phyloP scores from a whole-genome alignment of 176 grass and related monocot species.

The Alopecurus myosuroides region DNA sequence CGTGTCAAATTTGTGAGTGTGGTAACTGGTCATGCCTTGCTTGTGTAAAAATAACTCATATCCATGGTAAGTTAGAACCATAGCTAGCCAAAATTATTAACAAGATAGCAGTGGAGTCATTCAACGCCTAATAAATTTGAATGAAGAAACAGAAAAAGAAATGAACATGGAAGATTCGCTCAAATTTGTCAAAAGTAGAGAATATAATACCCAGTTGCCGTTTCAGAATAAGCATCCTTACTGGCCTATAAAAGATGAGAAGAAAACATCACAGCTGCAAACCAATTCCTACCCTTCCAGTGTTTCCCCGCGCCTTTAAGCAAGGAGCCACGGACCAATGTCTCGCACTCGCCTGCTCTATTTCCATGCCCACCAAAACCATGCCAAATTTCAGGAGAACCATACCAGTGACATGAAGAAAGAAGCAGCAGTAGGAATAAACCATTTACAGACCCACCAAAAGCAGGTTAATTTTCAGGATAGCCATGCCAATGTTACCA shows the following conservation, averaged over 20 bases:
- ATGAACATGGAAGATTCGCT: background rate
- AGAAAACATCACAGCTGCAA: background rate
- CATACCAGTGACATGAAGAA: conserved; percentile 26
- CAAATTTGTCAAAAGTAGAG: conserved; percentile 11
- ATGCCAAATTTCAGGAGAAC: conserved; percentile 34
- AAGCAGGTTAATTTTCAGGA: conserved; percentile 36
- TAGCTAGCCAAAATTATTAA: background rate
- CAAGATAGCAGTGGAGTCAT: conserved; percentile 3
- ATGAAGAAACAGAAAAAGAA: background rate
- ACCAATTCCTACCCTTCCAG: background rate
- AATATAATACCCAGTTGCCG: conserved; percentile 37
- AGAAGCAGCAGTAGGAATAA: conserved; percentile 2
- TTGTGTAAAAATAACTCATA: background rate
- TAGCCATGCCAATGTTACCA: conserved; percentile 15
- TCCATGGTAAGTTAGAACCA: background rate
- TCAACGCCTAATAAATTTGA: conserved; percentile 21
- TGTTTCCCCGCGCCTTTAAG: background rate
- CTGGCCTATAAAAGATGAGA: conserved; percentile 48
- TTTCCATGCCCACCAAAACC: conserved; percentile 14
- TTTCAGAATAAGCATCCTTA: background rate
- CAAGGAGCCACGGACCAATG: conserved; percentile 23
- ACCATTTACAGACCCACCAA: conserved; percentile 5
- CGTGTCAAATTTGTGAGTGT: background rate
- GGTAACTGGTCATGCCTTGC: background rate
- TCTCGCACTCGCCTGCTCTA: conserved; percentile 10